Conservation (phyloP, 441 rosid species). For the Viola pubescens region DNA sequence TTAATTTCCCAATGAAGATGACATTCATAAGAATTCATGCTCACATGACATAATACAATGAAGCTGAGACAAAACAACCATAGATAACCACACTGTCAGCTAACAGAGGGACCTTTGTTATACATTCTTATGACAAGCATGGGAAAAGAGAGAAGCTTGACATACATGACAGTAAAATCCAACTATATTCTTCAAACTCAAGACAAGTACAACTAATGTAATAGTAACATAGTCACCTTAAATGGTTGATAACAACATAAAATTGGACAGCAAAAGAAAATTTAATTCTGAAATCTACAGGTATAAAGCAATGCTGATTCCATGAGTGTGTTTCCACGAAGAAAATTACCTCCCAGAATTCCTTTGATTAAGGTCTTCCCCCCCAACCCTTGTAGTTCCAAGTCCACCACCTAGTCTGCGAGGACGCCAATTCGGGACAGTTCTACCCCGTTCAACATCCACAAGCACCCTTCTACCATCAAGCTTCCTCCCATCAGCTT, state of each 20-base stretch:
- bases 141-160: neutral
- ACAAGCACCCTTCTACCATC: constrained; percentile 94
- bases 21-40: neutral
- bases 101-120: neutral
- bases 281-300: neutral
- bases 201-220: neutral
- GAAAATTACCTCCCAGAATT: constrained; percentile 32
- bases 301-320: neutral
- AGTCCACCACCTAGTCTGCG: constrained; percentile 97
- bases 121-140: neutral
- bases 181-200: neutral
- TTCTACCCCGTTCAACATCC: constrained; percentile 92
- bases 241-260: neutral
- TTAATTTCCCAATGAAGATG: neutral
- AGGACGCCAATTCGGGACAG: constrained; percentile 97
- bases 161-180: neutral
- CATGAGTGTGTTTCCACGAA: neutral
- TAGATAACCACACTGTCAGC: neutral
- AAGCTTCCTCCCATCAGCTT: constrained; percentile 95
- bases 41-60: neutral
- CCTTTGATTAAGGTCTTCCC: constrained; percentile 62
- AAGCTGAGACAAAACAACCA: neutral
- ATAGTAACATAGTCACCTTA: too few relatives aligned
- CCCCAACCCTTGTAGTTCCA: constrained; percentile 78
- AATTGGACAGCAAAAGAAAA: neutral